Conservation (phyloP, 192 early-diverging fungal genomes). For the Mortierella hygrophila region DNA sequence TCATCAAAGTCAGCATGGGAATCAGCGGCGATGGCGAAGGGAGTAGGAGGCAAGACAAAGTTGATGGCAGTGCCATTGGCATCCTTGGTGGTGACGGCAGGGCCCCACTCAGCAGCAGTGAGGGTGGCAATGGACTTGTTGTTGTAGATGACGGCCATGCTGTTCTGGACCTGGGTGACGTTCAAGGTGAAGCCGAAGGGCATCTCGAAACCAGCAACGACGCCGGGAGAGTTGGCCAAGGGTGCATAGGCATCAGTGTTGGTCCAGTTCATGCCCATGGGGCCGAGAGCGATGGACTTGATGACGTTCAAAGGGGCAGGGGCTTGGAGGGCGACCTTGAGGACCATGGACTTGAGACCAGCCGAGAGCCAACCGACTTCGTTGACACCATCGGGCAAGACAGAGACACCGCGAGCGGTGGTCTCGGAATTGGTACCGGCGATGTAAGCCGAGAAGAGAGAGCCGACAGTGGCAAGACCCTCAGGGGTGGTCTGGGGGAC, state of each 20-base stretch:
- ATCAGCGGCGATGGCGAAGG: constrained; percentile 60
- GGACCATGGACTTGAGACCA: constrained; percentile 64
- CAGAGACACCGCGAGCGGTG: constrained; percentile 63
- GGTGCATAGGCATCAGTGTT: constrained; percentile 63
- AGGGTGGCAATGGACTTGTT: constrained; percentile 43
- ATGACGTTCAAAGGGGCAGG: constrained; percentile 63
- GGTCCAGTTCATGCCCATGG: constrained; percentile 67
- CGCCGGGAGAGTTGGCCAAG: constrained; percentile 55
- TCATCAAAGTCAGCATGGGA: constrained; percentile 64
- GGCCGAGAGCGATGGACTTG: constrained; percentile 62
- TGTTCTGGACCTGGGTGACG: constrained; percentile 66
- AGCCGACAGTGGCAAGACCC: constrained; percentile 59
- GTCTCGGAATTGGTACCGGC: constrained; percentile 61
- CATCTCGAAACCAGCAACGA: constrained; percentile 65
- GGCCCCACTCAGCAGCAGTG: constrained; percentile 40
- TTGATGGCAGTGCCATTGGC: constrained; percentile 57
- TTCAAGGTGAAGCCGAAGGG: constrained; percentile 75
- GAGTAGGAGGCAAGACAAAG: constrained; percentile 62
- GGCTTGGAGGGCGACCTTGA: constrained; percentile 64
- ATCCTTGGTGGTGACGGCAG: constrained; percentile 56
- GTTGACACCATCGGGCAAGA: constrained; percentile 63
- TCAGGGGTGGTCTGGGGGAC: constrained; percentile 61
- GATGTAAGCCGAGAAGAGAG: constrained; percentile 68
- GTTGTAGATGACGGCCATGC: constrained; percentile 62
- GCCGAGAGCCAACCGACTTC: constrained; percentile 62